These are phyloP conservation scores for Cladosporium sp. DNA, from an alignment of 2,329 filamentous ascomycete species.

Conservation along the genomic window DNA sequence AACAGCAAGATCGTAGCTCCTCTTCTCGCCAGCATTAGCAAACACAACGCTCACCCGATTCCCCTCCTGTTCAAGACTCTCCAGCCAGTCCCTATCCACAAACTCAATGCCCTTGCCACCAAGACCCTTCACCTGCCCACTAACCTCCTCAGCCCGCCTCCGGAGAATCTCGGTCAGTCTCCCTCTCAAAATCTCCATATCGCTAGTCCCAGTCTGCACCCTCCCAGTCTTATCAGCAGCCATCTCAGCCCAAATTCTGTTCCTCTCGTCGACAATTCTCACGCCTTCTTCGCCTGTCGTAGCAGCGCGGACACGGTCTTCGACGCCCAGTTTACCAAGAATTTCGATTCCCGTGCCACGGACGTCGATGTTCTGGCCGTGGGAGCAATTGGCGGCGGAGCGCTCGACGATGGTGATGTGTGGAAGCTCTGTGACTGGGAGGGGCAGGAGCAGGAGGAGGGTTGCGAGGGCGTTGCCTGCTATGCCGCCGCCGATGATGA, in stretches of 20 bases:
- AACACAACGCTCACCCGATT: slow-evolving; percentile 32
- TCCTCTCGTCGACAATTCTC: slow-evolving; percentile 33
- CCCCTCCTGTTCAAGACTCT: slow-evolving; percentile 30
- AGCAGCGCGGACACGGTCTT: slow-evolving; percentile 28
- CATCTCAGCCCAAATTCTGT: slow-evolving; percentile 27
- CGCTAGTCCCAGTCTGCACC: slow-evolving; percentile 33
- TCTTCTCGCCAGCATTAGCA: slow-evolving; percentile 27
- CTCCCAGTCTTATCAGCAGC: slow-evolving; percentile 34
- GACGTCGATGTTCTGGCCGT: slow-evolving; percentile 40
- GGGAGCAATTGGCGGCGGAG: slow-evolving; percentile 20
- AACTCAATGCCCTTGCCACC: slow-evolving; percentile 34
- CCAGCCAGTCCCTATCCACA: slow-evolving; percentile 34
- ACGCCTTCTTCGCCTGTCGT: slow-evolving; percentile 36
- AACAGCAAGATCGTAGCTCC: slow-evolving; percentile 33
- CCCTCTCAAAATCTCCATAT: slow-evolving; percentile 38
- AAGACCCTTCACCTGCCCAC: slow-evolving; percentile 26
- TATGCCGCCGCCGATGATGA: slow-evolving; percentile 35
- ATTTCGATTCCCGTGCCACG: slow-evolving; percentile 34
- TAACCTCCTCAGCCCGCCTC: slow-evolving; percentile 26
- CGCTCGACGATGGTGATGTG: slow-evolving; percentile 37
- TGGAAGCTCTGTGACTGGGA: slow-evolving; percentile 23
- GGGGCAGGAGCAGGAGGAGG: slow-evolving; percentile 26
- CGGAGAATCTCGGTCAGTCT: slow-evolving; percentile 30
- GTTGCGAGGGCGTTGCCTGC: slow-evolving; percentile 34
- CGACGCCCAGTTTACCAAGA: slow-evolving; percentile 35